Percentiles rank a stretch among this genome's conserved stretches.
Conservation (phyloP, 129 eudicot species). For the Centella asiatica region DNA sequence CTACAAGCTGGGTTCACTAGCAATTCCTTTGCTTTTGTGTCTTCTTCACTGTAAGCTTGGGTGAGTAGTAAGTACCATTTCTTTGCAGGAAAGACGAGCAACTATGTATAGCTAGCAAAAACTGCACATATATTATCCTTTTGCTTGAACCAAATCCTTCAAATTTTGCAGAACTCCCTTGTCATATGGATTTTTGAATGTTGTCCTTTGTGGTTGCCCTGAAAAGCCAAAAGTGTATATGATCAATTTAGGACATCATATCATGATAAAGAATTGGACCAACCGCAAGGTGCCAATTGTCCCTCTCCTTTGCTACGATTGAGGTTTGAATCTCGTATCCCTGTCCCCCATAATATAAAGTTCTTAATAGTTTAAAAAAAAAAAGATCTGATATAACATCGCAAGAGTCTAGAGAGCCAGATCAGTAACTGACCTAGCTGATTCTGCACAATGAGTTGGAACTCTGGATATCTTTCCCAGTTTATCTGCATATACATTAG, state of each 20-base stretch:
- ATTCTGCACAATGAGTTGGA: slow-evolving; percentile 25
- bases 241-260: not conserved
- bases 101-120: not conserved
- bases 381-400: no score
- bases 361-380: no score
- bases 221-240: slow-evolving; percentile 12
- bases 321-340: no score
- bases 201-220: slow-evolving; percentile 28
- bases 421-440: slow-evolving; percentile 30
- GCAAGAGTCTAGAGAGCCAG: not conserved
- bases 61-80: not conserved
- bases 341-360: no score
- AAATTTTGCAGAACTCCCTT: slow-evolving; percentile 50
- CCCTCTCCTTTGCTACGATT: no score
- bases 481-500: slow-evolving; percentile 42
- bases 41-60: not conserved
- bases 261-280: no score
- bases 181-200: slow-evolving; percentile 57
- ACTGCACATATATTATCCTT: slow-evolving; percentile 11
- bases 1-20: no score
- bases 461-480: slow-evolving; percentile 74
- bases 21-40: not conserved
- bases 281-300: no score
- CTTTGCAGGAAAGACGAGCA: not conserved
- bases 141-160: slow-evolving; percentile 38